Evolutionary conservation across 2,329 filamentous ascomycete species (phyloP).

Genomic region (Apiospora kogelbergensis): DNA sequence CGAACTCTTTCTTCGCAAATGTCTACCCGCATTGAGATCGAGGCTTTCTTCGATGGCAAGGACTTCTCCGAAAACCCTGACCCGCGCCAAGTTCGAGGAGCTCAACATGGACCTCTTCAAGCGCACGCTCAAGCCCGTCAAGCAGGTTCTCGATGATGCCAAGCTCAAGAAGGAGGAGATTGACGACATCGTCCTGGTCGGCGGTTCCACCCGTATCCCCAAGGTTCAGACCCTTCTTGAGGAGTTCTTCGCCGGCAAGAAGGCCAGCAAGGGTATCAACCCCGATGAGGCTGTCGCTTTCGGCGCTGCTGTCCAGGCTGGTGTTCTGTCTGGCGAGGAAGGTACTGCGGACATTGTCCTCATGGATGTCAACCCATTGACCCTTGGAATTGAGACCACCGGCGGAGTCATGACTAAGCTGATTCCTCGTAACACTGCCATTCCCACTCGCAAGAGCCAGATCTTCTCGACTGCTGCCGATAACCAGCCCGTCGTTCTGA

Average conservation of each 20-base stretch:
- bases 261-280: conserved; percentile 99
- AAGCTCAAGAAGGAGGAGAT: conserved; percentile 96
- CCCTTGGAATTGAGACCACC: conserved; percentile 95
- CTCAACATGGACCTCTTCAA: conserved; percentile 99
- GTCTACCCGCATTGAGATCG: conserved; percentile 93
- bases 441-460: conserved; percentile 95
- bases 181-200: conserved; percentile 95
- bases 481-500: conserved; percentile 93
- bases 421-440: conserved; percentile 90
- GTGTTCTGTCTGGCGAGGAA: conserved; percentile 87
- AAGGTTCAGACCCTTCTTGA: conserved; percentile 95
- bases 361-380: conserved; percentile 96
- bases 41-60: conserved; percentile 93
- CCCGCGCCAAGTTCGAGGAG: conserved; percentile 98
- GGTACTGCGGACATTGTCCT: conserved; percentile 80
- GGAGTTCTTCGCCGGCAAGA: conserved; percentile 94
- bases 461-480: conserved; percentile 97
- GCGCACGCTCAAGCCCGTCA: conserved; percentile 97
- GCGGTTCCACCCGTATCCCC: conserved; percentile 98
- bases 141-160: conserved; percentile 97
- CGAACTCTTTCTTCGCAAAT: conserved; percentile 93
- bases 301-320: conserved; percentile 95
- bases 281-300: conserved; percentile 98
- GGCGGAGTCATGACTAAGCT: conserved; percentile 98
- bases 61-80: conserved; percentile 99